phyloP scores from a whole-genome alignment of 2,329 filamentous ascomycete species.

The Aspergillus tamarii region DNA sequence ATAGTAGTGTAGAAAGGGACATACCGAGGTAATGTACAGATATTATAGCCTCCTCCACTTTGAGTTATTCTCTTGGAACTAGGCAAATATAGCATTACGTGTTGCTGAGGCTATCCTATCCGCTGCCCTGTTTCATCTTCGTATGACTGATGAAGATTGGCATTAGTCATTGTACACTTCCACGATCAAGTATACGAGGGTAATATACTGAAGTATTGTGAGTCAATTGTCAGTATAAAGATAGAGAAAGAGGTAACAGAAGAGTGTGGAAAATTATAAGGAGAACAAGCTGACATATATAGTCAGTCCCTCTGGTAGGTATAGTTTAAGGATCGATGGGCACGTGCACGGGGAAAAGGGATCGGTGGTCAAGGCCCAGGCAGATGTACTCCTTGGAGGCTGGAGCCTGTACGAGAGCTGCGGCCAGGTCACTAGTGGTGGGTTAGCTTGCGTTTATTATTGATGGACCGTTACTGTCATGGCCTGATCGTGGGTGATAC shows the following conservation, averaged over 20 bases:
- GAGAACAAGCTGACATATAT: neutral
- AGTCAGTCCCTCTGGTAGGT: neutral
- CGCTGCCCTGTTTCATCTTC: neutral
- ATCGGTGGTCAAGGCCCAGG: neutral
- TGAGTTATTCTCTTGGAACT: neutral
- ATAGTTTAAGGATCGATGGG: neutral
- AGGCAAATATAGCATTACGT: neutral
- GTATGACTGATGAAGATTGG: neutral
- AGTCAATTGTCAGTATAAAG: neutral
- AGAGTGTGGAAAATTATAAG: too few species aligned
- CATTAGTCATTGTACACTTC: neutral
- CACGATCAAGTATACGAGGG: neutral
- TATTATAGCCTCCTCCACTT: neutral
- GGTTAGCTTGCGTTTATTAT: conserved; percentile 4
- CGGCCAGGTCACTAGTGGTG: neutral
- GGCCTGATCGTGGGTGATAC: conserved; percentile 13
- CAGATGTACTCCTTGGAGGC: neutral
- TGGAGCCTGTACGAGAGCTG: conserved; percentile 1
- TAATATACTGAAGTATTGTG: neutral
- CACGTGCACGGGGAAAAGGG: neutral
- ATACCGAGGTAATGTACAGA: neutral
- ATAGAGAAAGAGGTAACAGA: too few species aligned
- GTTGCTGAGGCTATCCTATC: neutral
- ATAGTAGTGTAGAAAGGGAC: too few species aligned
- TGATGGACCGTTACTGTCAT: conserved; percentile 5